These are phyloP conservation scores for Chaetomium olivaceum DNA, from an alignment of 2,329 filamentous ascomycete species.

Conservation along the genomic window DNA sequence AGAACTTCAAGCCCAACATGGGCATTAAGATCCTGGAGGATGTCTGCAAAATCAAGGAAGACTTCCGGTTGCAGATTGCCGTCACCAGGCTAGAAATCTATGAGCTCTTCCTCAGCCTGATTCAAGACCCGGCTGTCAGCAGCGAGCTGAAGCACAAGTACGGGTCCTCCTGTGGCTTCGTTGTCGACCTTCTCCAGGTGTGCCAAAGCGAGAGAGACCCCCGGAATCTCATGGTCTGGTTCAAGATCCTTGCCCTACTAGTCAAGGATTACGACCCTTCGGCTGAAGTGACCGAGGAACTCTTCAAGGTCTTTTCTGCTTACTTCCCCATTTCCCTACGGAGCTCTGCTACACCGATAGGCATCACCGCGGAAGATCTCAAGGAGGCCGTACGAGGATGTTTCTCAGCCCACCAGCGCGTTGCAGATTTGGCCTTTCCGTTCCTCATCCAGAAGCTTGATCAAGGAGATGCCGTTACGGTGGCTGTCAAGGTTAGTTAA, in stretches of 20 bases:
- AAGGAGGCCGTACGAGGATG: constrained; percentile 56
- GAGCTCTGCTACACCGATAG: constrained; percentile 49
- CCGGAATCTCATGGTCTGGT: constrained; percentile 59
- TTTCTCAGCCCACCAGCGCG: constrained; percentile 52
- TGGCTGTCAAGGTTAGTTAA: constrained; percentile 54
- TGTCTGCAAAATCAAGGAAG: constrained; percentile 54
- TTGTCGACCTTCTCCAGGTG: constrained; percentile 51
- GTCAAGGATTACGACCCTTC: constrained; percentile 49
- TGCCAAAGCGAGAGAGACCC: constrained; percentile 59
- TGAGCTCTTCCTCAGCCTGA: constrained; percentile 47
- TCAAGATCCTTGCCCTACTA: constrained; percentile 50
- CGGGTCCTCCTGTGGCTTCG: constrained; percentile 48
- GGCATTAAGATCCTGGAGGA: constrained; percentile 52
- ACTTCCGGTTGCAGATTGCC: constrained; percentile 55
- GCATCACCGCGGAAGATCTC: constrained; percentile 57
- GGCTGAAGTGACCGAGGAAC: constrained; percentile 48
- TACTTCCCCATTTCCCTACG: constrained; percentile 63
- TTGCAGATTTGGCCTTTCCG: constrained; percentile 51
- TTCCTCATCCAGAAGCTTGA: constrained; percentile 60
- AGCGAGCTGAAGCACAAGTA: constrained; percentile 49
- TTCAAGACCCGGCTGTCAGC: constrained; percentile 46
- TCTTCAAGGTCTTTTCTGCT: constrained; percentile 58
- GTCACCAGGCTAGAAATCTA: constrained; percentile 56
- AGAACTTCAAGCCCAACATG: constrained; percentile 51
- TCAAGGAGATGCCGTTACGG: constrained; percentile 59